Conservation (phyloP, 306 rosid genomes). For the Sphenostylis stenocarpa region DNA sequence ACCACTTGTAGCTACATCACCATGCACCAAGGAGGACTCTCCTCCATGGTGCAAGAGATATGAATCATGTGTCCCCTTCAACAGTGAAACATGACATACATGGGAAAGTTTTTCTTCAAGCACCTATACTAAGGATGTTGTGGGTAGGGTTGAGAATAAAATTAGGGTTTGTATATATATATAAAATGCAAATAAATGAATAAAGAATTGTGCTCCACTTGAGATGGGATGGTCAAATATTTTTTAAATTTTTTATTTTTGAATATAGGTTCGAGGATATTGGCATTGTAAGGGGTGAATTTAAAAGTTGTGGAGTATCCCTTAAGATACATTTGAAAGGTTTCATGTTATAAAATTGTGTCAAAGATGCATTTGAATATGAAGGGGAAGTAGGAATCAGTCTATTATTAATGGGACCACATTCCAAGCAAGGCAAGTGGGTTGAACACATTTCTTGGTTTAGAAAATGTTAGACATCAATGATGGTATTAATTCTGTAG, state of each 20-base stretch:
- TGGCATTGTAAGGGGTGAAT: conserved; percentile 28
- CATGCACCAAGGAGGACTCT: not conserved
- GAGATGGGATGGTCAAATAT: conserved; percentile 44
- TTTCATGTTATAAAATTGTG: not conserved
- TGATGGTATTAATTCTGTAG: conserved; percentile 26
- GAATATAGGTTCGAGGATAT: conserved; percentile 35
- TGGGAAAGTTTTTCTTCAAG: not conserved
- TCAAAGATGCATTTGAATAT: conserved; percentile 31
- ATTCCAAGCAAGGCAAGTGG: conserved; percentile 48
- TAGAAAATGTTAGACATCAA: conserved; percentile 40
- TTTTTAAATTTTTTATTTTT: conserved; percentile 2
- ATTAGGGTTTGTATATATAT: not conserved
- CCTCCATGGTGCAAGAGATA: not conserved
- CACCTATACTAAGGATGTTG: not conserved
- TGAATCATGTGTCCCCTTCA: conserved; percentile 14
- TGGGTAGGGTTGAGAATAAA: not conserved
- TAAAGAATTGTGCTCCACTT: not conserved
- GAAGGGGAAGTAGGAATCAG: conserved; percentile 37
- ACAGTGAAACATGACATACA: conserved; percentile 4
- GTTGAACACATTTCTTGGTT: conserved; percentile 39
- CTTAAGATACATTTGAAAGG: conserved; percentile 29
- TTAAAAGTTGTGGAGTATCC: conserved; percentile 36
- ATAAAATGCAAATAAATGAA: not conserved
- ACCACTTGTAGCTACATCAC: not conserved
- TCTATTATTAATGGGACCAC: conserved; percentile 50